Base-by-base conservation (phyloP, 331 rosid genomes). In the Saraca asoca region DNA sequence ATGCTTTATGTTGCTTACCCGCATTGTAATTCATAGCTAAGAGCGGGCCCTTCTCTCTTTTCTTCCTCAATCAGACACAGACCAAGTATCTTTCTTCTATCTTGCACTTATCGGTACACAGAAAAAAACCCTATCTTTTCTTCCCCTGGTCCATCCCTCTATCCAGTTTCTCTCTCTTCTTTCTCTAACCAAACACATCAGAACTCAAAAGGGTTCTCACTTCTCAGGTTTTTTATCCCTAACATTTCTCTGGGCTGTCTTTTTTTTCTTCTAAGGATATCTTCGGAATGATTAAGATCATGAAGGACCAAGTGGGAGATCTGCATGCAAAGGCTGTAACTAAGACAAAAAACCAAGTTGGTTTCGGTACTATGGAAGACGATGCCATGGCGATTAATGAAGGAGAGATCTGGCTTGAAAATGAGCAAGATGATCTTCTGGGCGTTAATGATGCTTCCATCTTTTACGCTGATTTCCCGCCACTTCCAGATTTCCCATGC, bases 401-500 rank as follows among this genome's bases (percentile, higher is more conserved):
- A 2, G 75, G 77, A 62, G 81, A 85, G 59, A 74, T 87, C 62
- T 93, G 98, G 98, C 79, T 90, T 7, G 70, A 81, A 34, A 48
- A 56, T 59, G 74, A 66, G 2, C 81, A 81, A 39, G 84, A 75
- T 12, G 82, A 80, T 78, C 70, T 92, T 0, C 72, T 85, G 29
- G n/a, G n/a, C n/a, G n/a, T n/a, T n/a, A 71, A 77, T 16, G 83
- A 74, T 7, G 56, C 79, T 38, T 80, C 93, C 1, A 75, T 90
- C 64, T 93, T 93, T 76, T 93, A 88, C 77, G 69, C 69, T 0
- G 95, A 86, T 19, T 94, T 94, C 68, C 99, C 96, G 43, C 59
- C 96, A 34, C 78, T 90, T 5, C 92, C 95, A 10, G 92, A 85
- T 74, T 94, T 90, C 37, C 81, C 99, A 39, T 90, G 99, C 97